Evolutionary conservation across 2,329 filamentous ascomycete species (phyloP).

Genomic region (Ophiocordyceps unilateralis): DNA sequence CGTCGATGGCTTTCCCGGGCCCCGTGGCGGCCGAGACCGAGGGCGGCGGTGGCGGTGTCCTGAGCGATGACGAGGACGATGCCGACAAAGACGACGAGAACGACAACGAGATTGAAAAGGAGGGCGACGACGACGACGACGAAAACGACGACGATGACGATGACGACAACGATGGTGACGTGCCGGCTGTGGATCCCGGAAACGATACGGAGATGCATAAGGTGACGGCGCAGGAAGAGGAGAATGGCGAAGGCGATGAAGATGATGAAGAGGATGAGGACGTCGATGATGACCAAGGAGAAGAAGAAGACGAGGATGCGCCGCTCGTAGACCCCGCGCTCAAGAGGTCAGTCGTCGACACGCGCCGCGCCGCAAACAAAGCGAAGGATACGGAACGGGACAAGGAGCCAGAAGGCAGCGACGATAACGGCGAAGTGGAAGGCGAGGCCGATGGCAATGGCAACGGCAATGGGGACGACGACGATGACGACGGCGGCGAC

Average conservation of each 20-base stretch:
- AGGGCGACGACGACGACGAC: conserved; percentile 1
- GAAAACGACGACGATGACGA: background rate
- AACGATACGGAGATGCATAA: conserved; percentile 10
- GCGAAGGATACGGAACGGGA: conserved; percentile 7
- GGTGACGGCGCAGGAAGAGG: conserved; percentile 3
- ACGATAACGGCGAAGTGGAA: background rate
- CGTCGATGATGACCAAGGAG: background rate
- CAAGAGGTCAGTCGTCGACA: background rate
- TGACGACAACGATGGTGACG: conserved; percentile 9
- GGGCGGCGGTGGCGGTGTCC: background rate
- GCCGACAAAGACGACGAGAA: conserved; percentile 10
- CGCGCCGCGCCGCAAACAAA: conserved; percentile 6
- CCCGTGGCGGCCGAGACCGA: conserved; percentile 3
- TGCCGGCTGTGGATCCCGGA: conserved; percentile 15
- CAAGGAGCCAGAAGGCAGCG: conserved; percentile 1
- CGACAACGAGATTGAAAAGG: conserved; percentile 10
- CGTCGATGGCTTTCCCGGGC: conserved; percentile 7
- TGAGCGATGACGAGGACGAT: conserved; percentile 7
- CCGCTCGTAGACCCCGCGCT: conserved; percentile 17
- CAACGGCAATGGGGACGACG: conserved; percentile 1
- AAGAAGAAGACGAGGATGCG: conserved; percentile 12
- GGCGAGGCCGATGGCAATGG: background rate
- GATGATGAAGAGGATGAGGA: conserved; percentile 10
- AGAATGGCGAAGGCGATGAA: conserved; percentile 3
- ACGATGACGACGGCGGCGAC: background rate